Conservation (phyloP, 371 early-diverging fungal species). For the Cokeromyces recurvatus region DNA sequence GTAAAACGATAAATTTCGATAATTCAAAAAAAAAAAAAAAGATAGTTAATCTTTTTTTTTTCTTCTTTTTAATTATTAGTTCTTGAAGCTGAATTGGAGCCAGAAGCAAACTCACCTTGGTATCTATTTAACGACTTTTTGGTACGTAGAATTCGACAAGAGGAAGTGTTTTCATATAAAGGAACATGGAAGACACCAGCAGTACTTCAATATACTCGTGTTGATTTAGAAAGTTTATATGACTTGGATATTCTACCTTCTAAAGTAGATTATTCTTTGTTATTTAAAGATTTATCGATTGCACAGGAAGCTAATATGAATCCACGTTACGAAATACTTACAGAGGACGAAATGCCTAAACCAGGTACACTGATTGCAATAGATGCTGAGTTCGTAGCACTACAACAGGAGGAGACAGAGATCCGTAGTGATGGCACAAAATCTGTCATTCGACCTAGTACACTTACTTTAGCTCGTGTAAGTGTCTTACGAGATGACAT, state of each 20-base stretch:
- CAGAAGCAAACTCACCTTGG: constrained; percentile 55
- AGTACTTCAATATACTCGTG: constrained; percentile 65
- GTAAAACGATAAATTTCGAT: constrained; percentile 36
- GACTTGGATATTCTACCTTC: constrained; percentile 30
- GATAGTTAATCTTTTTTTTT: neutral
- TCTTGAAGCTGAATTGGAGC: constrained; percentile 31
- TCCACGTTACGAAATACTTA: constrained; percentile 46
- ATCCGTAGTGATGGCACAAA: constrained; percentile 88
- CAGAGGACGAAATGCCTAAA: constrained; percentile 58
- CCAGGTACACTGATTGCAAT: constrained; percentile 76
- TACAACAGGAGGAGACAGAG: constrained; percentile 86
- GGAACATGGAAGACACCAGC: constrained; percentile 79
- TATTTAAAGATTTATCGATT: constrained; percentile 44
- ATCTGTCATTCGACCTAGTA: constrained; percentile 75
- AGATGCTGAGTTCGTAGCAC: constrained; percentile 93
- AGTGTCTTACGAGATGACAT: constrained; percentile 82
- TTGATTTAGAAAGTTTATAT: constrained; percentile 42
- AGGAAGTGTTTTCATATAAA: constrained; percentile 66
- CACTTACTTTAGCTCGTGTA: constrained; percentile 82
- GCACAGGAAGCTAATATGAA: constrained; percentile 48
- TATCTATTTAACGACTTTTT: constrained; percentile 92
- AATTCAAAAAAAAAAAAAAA: constrained; percentile 2
- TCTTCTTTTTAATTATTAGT: constrained; percentile 7
- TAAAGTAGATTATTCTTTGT: constrained; percentile 39
- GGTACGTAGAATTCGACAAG: constrained; percentile 68